phyloP scores from a whole-genome alignment of 345 rosid genomes.

The Gossypium stocksii region DNA sequence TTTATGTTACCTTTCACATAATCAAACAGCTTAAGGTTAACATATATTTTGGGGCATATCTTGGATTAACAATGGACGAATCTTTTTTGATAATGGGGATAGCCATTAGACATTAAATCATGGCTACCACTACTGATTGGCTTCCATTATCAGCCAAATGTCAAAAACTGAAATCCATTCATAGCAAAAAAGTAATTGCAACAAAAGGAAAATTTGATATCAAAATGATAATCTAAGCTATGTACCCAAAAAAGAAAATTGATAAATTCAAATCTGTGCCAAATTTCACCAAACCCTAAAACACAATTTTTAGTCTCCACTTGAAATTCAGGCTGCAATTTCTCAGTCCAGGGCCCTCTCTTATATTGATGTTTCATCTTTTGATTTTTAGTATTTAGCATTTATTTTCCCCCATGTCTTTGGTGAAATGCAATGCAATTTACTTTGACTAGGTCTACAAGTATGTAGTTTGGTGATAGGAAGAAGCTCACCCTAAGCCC shows the following conservation, averaged over 20 bases:
- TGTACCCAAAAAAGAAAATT: not conserved
- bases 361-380: not conserved
- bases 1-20: not conserved
- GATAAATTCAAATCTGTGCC: not conserved
- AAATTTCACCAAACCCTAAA: not conserved
- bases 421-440: constrained; percentile 3
- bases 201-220: not conserved
- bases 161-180: not conserved
- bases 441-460: not conserved
- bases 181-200: not conserved
- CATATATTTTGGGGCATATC: not conserved
- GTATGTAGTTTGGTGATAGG: not conserved
- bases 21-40: not conserved
- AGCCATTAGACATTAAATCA: constrained; percentile 1
- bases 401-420: not conserved
- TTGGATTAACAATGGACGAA: not conserved
- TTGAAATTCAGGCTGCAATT: not conserved
- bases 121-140: constrained; percentile 12
- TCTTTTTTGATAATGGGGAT: not conserved
- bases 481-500: not conserved
- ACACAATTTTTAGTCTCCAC: not conserved
- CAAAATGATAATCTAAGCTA: constrained; percentile 3
- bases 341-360: not conserved
- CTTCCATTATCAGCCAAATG: constrained; percentile 8
- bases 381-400: no score